These are phyloP conservation scores for Ambrosiella xylebori DNA, from an alignment of 2,329 filamentous ascomycete species.

Conservation along the genomic window DNA sequence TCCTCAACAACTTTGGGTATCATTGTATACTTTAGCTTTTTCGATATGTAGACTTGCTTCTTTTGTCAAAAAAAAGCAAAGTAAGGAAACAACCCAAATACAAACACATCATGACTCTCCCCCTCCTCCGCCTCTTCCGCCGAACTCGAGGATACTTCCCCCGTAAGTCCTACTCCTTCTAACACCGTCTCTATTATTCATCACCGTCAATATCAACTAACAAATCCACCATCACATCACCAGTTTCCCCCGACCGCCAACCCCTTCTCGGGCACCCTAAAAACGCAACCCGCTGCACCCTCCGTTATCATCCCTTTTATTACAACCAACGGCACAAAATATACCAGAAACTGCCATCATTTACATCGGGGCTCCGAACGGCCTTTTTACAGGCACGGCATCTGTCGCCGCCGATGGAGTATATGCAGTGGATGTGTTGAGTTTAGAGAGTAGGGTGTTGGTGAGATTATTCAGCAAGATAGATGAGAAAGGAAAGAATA, in stretches of 20 bases:
- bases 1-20: too few species aligned
- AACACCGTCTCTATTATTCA: not conserved
- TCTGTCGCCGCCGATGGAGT: constrained; percentile 4
- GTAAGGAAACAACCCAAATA: not conserved
- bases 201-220: too few species aligned
- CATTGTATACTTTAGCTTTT: too few species aligned
- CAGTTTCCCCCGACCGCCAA: too few species aligned
- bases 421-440: constrained; percentile 1
- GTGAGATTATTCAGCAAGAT: not conserved
- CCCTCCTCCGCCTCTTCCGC: not conserved
- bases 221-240: too few species aligned
- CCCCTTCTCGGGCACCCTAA: too few species aligned
- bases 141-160: not conserved
- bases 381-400: constrained; percentile 6
- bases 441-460: not conserved
- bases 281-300: too few species aligned
- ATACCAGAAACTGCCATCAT: not conserved
- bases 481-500: too few species aligned
- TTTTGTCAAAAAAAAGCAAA: too few species aligned
- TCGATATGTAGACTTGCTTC: too few species aligned
- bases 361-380: not conserved
- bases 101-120: not conserved
- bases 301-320: too few species aligned
- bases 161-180: not conserved
- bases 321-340: too few species aligned